These are phyloP conservation scores for Helichrysum umbraculigerum DNA, from an alignment of 129 eudicot genomes.

Conservation along the genomic window DNA sequence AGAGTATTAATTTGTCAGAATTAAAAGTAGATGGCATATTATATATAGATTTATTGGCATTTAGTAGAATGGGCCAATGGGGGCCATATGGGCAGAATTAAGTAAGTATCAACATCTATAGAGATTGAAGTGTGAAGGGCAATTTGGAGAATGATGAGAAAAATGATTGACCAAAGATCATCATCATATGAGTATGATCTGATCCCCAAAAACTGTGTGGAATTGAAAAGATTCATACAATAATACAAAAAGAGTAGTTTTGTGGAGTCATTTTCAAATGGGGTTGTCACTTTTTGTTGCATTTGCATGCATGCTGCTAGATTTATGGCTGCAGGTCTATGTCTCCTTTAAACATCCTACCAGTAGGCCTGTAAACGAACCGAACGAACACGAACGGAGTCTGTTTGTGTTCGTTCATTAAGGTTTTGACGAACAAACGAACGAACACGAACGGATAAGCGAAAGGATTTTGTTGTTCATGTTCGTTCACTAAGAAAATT, in stretches of 20 bases:
- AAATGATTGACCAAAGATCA: not conserved
- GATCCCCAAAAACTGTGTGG: conserved; percentile 4
- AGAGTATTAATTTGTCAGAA: not conserved
- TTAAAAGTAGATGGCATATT: not conserved
- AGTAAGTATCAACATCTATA: conserved; percentile 26
- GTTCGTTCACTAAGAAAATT: too few relatives aligned
- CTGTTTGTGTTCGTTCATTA: too few relatives aligned
- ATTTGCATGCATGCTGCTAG: conserved; percentile 24
- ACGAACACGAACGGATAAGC: too few relatives aligned
- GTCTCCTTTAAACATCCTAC: not conserved
- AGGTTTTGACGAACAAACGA: too few relatives aligned
- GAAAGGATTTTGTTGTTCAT: too few relatives aligned
- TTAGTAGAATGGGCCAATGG: not conserved
- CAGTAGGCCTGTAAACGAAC: too few relatives aligned
- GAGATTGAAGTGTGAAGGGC: conserved; percentile 9
- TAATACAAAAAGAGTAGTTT: conserved; percentile 11
- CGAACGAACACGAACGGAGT: too few relatives aligned
- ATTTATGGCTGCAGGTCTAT: conserved; percentile 10
- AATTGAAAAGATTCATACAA: not conserved
- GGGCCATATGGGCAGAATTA: conserved; percentile 21
- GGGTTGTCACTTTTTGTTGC: conserved; percentile 21
- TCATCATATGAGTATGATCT: not conserved
- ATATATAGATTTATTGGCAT: not conserved
- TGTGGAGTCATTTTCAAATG: conserved; percentile 26
- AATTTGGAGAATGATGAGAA: conserved; percentile 19